These are phyloP conservation scores for Gigaspora rosea DNA, from an alignment of 192 early-diverging fungal species.

Conservation along the genomic window DNA sequence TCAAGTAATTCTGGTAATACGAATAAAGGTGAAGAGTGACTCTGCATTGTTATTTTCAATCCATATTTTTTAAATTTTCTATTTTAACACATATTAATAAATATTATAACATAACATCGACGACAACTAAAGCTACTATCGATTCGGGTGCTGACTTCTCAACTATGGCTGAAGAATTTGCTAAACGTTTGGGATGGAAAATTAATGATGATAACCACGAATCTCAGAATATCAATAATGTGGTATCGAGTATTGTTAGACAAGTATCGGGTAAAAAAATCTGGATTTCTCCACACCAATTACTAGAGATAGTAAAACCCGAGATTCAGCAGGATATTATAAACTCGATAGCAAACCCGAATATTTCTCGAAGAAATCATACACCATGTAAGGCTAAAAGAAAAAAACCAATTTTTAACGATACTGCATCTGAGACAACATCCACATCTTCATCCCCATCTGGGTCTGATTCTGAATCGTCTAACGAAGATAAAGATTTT, in stretches of 20 bases:
- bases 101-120: constrained; percentile 27
- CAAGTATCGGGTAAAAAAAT: too few species aligned
- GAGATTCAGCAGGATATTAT: too few species aligned
- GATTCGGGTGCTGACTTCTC: constrained; percentile 24
- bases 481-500: too few species aligned
- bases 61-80: neutral
- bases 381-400: too few species aligned
- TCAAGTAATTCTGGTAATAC: constrained; percentile 14
- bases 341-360: too few species aligned
- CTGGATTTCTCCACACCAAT: too few species aligned
- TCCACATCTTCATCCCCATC: too few species aligned
- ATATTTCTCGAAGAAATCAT: too few species aligned
- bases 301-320: too few species aligned
- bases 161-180: constrained; percentile 24
- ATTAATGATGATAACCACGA: neutral
- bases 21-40: neutral
- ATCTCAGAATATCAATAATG: constrained; percentile 14
- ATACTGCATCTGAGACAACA: too few species aligned
- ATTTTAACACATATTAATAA: constrained; percentile 22
- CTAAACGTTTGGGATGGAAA: constrained; percentile 3
- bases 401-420: too few species aligned
- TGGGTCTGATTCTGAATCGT: too few species aligned
- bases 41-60: constrained; percentile 5
- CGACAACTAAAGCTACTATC: constrained; percentile 20
- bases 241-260: constrained; percentile 25